These are phyloP conservation scores for Penicillium turbatum DNA, from an alignment of 495 filamentous ascomycete species.

Conservation along the genomic window DNA sequence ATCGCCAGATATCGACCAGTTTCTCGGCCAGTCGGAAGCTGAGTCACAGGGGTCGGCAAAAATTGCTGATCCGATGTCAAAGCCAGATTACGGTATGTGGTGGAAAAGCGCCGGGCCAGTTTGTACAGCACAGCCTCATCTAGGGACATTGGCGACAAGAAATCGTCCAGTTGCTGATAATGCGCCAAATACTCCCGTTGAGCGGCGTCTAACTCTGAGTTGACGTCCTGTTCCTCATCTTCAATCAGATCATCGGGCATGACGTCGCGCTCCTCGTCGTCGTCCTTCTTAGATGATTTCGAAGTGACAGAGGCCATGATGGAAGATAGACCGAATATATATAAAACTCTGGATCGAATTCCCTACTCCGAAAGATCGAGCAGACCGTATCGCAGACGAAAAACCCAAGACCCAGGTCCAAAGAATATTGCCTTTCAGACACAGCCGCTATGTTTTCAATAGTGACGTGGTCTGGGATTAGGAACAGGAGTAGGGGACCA, in stretches of 20 bases:
- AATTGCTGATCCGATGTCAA: slow-evolving; percentile 67
- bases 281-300: slow-evolving; percentile 27
- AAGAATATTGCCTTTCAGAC: slow-evolving; percentile 7
- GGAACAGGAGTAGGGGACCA: slow-evolving; percentile 14
- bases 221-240: slow-evolving; percentile 37
- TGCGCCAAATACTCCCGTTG: slow-evolving; percentile 32
- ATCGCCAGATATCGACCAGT: slow-evolving; percentile 70
- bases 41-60: slow-evolving; percentile 73
- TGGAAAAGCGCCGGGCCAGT: slow-evolving; percentile 58
- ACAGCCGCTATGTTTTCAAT: slow-evolving; percentile 14
- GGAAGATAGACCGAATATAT: neutral
- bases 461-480: slow-evolving; percentile 20
- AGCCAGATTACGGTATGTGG: slow-evolving; percentile 59
- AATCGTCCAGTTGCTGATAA: slow-evolving; percentile 34
- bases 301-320: slow-evolving; percentile 33
- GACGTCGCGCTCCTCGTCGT: slow-evolving; percentile 35
- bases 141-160: slow-evolving; percentile 37
- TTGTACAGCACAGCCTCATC: slow-evolving; percentile 49
- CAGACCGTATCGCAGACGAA: neutral
- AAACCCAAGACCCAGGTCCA: neutral
- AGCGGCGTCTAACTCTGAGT: slow-evolving; percentile 28
- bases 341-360: neutral
- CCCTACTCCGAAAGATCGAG: neutral
- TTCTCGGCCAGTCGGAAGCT: slow-evolving; percentile 58
- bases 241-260: slow-evolving; percentile 39